Conservation (phyloP, 2,329 filamentous ascomycete genomes). For the Clonostachys chloroleuca region DNA sequence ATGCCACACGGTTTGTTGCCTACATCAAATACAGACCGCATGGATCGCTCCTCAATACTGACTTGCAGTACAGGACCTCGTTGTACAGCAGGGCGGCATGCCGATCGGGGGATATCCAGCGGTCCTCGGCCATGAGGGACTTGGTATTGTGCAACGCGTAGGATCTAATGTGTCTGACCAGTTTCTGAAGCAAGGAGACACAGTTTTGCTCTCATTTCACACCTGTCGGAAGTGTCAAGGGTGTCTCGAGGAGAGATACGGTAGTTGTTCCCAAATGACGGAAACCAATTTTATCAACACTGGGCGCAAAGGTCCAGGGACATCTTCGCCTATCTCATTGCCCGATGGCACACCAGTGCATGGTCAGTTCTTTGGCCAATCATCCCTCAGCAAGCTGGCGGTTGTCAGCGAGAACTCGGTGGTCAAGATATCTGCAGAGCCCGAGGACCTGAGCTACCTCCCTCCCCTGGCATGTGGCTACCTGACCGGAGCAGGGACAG, state of each 20-base stretch:
- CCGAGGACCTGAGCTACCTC: slow-evolving; percentile 14
- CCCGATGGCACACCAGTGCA: slow-evolving; percentile 5
- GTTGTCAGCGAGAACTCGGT: slow-evolving; percentile 18
- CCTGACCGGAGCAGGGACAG: slow-evolving; percentile 26
- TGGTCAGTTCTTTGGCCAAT: slow-evolving; percentile 27
- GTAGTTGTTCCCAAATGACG: slow-evolving; percentile 10
- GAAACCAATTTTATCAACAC: slow-evolving; percentile 14
- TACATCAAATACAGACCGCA: not conserved
- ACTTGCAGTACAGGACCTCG: not conserved
- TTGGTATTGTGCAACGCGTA: slow-evolving; percentile 17
- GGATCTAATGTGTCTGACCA: slow-evolving; percentile 15
- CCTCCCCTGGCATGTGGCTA: slow-evolving; percentile 25
- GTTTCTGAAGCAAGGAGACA: slow-evolving; percentile 19
- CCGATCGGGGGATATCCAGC: slow-evolving; percentile 14
- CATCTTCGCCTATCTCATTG: slow-evolving; percentile 12
- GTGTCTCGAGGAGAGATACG: slow-evolving; percentile 12
- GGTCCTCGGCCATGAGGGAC: slow-evolving; percentile 18
- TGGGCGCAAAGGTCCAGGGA: slow-evolving; percentile 3
- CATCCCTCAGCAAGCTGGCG: slow-evolving; percentile 20
- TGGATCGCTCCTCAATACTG: not conserved
- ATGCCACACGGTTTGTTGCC: slow-evolving; percentile 15
- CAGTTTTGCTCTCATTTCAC: slow-evolving; percentile 16
- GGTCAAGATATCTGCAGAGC: slow-evolving; percentile 14
- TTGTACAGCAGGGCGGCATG: slow-evolving; percentile 9
- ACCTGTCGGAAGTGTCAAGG: slow-evolving; percentile 11